Evolutionary conservation across 2,329 filamentous ascomycete species (phyloP).

Genomic region (Sphaerulina populicola): DNA sequence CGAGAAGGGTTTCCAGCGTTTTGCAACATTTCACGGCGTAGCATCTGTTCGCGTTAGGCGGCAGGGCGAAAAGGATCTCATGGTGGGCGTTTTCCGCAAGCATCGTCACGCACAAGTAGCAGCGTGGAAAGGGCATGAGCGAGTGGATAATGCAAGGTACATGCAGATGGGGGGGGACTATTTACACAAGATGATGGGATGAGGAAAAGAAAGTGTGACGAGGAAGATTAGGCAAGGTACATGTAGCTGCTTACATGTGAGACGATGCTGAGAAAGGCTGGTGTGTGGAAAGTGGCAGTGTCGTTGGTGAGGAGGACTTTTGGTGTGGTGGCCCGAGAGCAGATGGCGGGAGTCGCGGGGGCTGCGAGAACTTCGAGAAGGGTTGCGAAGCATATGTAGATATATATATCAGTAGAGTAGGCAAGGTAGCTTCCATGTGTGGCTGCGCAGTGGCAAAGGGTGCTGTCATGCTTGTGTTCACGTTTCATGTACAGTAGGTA

Average conservation of each 20-base stretch:
- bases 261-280: slow-evolving; percentile 5
- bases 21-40: slow-evolving; percentile 25
- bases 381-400: too few relatives aligned
- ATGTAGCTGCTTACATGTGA: not conserved
- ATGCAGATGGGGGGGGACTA: not conserved
- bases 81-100: slow-evolving; percentile 16
- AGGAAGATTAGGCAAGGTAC: not conserved
- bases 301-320: not conserved
- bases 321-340: too few relatives aligned
- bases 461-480: too few relatives aligned
- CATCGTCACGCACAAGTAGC: not conserved
- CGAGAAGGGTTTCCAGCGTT: slow-evolving; percentile 23
- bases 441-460: too few relatives aligned
- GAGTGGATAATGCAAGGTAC: not conserved
- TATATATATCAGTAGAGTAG: too few relatives aligned
- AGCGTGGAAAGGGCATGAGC: not conserved
- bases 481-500: too few relatives aligned
- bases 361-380: too few relatives aligned
- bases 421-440: too few relatives aligned
- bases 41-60: slow-evolving; percentile 34
- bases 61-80: slow-evolving; percentile 25
- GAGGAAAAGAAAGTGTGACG: slow-evolving; percentile 4
- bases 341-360: too few relatives aligned
- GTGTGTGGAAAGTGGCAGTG: not conserved
- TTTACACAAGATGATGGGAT: not conserved